These are phyloP conservation scores for Gnetum montanum DNA, from an alignment of 75 land plant species.

Conservation along the genomic window DNA sequence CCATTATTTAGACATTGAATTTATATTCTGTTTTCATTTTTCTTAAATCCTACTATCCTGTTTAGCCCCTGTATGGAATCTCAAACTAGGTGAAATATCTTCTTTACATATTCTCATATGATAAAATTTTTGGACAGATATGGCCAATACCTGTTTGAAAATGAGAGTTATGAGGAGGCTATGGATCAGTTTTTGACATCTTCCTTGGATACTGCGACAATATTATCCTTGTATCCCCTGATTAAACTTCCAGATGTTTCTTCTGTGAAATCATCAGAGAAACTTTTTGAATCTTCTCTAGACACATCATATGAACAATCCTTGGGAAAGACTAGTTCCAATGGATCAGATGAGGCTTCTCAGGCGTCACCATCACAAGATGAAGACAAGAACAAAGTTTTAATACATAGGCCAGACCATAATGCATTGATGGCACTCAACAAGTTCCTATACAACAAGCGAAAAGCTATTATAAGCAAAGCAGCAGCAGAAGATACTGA, in stretches of 20 bases:
- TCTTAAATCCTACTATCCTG: not conserved
- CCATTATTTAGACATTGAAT: no score
- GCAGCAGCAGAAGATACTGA: slow-evolving; percentile 94
- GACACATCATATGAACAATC: slow-evolving; percentile 14
- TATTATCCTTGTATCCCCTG: slow-evolving; percentile 68
- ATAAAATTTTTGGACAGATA: slow-evolving; percentile 37
- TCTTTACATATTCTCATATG: no score
- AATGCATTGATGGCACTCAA: slow-evolving; percentile 77
- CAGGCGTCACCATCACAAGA: slow-evolving; percentile 10
- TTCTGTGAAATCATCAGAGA: slow-evolving; percentile 25
- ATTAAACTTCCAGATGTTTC: slow-evolving; percentile 58
- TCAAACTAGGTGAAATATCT: no score
- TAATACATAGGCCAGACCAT: slow-evolving; percentile 46
- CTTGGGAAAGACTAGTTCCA: slow-evolving; percentile 49
- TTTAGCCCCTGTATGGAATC: not conserved
- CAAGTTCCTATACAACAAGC: slow-evolving; percentile 63
- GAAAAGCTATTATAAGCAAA: slow-evolving; percentile 56
- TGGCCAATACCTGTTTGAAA: slow-evolving; percentile 77
- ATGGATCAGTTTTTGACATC: slow-evolving; percentile 92
- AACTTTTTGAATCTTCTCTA: slow-evolving; percentile 12
- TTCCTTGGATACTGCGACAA: slow-evolving; percentile 63
- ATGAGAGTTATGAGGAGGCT: slow-evolving; percentile 73
- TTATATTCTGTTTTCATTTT: not conserved
- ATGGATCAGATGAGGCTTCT: slow-evolving; percentile 19
- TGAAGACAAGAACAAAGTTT: slow-evolving; percentile 33